Conservation (phyloP, 768 basidiomycete genomes). For the Mycena chlorophos region DNA sequence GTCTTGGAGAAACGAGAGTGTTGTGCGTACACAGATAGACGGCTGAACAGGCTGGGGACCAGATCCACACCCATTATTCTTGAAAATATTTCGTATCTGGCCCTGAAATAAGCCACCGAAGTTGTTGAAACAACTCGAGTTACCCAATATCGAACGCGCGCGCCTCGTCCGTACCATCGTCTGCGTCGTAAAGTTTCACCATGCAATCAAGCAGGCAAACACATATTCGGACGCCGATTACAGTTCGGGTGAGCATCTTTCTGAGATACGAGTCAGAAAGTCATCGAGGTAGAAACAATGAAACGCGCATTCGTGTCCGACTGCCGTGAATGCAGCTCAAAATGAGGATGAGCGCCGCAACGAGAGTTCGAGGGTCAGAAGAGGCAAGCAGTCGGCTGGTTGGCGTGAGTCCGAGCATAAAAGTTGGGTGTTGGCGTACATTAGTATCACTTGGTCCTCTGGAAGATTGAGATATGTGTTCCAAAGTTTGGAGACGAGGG, state of each 20-base stretch:
- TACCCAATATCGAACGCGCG: constrained; percentile 80
- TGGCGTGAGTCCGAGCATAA: not conserved
- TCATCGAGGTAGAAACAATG: not conserved
- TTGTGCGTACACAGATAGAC: constrained; percentile 58
- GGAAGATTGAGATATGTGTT: constrained; percentile 62
- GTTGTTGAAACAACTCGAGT: constrained; percentile 21
- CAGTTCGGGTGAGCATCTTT: constrained; percentile 50
- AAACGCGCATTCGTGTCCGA: constrained; percentile 53
- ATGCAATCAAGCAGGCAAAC: constrained; percentile 70
- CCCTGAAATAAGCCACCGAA: constrained; percentile 5
- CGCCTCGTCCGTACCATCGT: constrained; percentile 62
- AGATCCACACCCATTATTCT: constrained; percentile 60
- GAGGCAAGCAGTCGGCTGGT: constrained; percentile 61
- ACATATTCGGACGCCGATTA: constrained; percentile 64
- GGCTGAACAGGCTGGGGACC: constrained; percentile 58
- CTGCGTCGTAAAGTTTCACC: constrained; percentile 66
- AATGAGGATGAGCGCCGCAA: constrained; percentile 68
- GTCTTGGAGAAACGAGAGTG: constrained; percentile 12
- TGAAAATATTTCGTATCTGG: constrained; percentile 66
- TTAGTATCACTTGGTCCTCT: constrained; percentile 72
- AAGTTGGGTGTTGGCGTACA: too few relatives aligned
- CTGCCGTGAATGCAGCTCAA: constrained; percentile 69
- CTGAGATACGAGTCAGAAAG: constrained; percentile 35
- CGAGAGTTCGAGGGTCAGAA: constrained; percentile 59
- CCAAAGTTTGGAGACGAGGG: constrained; percentile 60